Percentiles rank a stretch among this genome's conserved stretches.
phyloP scores from a whole-genome alignment of 169 alveolate genomes.

The Babesia bigemina region DNA sequence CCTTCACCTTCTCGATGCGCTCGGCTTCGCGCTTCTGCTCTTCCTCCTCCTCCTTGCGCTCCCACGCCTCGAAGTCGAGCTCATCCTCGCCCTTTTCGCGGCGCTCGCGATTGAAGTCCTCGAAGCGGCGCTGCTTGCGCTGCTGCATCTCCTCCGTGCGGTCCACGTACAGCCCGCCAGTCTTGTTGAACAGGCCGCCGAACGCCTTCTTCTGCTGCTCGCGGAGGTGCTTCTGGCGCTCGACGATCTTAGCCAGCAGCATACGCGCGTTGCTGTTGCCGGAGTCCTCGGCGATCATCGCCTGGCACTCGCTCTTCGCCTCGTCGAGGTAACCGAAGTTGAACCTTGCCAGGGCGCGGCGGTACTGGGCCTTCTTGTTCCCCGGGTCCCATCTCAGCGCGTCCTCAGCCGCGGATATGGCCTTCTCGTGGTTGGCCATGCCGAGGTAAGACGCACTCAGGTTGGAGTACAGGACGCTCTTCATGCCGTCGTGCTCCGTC shows the following conservation, averaged over 20 bases:
- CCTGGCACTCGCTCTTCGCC: conserved; percentile 58
- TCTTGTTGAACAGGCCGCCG: conserved; percentile 80
- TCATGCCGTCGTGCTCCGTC: conserved; percentile 26
- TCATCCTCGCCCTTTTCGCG: conserved; percentile 73
- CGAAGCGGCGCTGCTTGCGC: conserved; percentile 73
- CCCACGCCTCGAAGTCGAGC: conserved; percentile 72
- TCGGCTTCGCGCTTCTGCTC: conserved; percentile 58
- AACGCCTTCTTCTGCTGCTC: conserved; percentile 72
- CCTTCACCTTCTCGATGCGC: conserved; percentile 59
- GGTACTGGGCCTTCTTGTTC: conserved; percentile 65
- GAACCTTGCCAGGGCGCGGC: conserved; percentile 62
- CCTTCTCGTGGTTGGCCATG: conserved; percentile 25
- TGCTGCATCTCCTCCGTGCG: conserved; percentile 76
- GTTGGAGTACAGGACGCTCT: conserved; percentile 57
- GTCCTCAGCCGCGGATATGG: conserved; percentile 50
- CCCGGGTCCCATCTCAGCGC: conserved; percentile 40
- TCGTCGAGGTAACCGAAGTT: conserved; percentile 57
- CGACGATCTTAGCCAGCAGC: conserved; percentile 33
- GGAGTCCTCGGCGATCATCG: conserved; percentile 32
- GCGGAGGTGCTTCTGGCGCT: conserved; percentile 14
- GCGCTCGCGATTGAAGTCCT: conserved; percentile 63
- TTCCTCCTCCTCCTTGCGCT: conserved; percentile 63
- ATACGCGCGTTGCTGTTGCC: conserved; percentile 48
- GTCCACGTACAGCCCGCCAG: conserved; percentile 81
- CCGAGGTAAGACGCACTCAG: conserved; percentile 56